These are phyloP conservation scores for Candida pseudoglaebosa DNA, from an alignment of 805 yeast genomes.

Conservation along the genomic window DNA sequence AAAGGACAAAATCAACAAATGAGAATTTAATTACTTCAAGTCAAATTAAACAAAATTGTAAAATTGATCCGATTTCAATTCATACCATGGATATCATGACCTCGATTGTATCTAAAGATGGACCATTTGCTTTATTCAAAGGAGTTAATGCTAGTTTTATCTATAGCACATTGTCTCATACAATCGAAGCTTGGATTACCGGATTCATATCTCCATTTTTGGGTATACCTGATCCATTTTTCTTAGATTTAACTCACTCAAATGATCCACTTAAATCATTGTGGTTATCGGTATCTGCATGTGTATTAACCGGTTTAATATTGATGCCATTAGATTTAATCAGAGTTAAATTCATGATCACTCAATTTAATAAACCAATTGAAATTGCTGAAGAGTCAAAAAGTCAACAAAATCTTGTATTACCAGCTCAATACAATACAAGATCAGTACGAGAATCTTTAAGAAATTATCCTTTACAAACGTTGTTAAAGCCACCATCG, in stretches of 20 bases:
- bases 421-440: constrained; percentile 19
- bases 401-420: constrained; percentile 2
- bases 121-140: constrained; percentile 65
- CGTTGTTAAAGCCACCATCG: constrained; percentile 55
- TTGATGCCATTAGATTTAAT: constrained; percentile 81
- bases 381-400: not conserved
- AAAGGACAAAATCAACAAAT: not conserved
- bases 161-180: constrained; percentile 65
- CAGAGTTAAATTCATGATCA: constrained; percentile 70
- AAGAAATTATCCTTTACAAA: constrained; percentile 51
- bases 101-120: constrained; percentile 64
- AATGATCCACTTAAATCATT: constrained; percentile 71
- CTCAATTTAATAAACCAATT: constrained; percentile 46
- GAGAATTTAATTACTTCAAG: too few relatives aligned
- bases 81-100: constrained; percentile 66
- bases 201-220: constrained; percentile 80
- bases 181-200: constrained; percentile 87
- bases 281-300: constrained; percentile 63
- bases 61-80: constrained; percentile 53
- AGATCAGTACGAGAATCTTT: constrained; percentile 74
- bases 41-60: constrained; percentile 9
- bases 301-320: constrained; percentile 65
- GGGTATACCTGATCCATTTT: constrained; percentile 84
- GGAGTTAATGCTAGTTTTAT: constrained; percentile 79
- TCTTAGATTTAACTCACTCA: constrained; percentile 77